Conservation (phyloP, 2,329 filamentous ascomycete species). For the Xylaria sp. region DNA sequence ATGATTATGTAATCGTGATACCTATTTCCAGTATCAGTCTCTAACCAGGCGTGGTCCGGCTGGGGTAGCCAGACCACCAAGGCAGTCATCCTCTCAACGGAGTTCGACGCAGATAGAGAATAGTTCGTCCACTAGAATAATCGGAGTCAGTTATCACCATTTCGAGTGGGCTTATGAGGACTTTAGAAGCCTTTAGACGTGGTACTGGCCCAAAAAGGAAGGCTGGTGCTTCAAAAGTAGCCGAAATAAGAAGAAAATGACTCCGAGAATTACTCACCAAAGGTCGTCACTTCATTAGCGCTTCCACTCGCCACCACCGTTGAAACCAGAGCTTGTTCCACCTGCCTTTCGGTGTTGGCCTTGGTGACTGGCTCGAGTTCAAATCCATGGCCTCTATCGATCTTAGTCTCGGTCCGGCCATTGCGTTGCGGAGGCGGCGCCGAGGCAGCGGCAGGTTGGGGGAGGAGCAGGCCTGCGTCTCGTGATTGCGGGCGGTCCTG, state of each 20-base stretch:
- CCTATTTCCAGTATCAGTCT: no score
- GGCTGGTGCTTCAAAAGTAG: no score
- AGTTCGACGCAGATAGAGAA: constrained; percentile 46
- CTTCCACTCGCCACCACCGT: constrained; percentile 53
- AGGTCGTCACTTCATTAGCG: constrained; percentile 47
- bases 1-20: no score
- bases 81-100: constrained; percentile 27
- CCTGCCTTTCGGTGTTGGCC: constrained; percentile 19
- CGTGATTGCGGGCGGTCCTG: constrained; percentile 17
- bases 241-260: no score
- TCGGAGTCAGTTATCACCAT: no score
- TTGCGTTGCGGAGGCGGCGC: not conserved
- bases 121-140: constrained; percentile 43
- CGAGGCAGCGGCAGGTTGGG: not conserved
- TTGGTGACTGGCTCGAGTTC: constrained; percentile 37
- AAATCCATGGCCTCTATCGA: not conserved
- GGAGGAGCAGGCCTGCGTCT: constrained; percentile 1
- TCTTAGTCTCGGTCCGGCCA: constrained; percentile 11
- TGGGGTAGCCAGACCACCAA: not conserved
- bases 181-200: no score
- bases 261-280: constrained; percentile 27
- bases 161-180: no score
- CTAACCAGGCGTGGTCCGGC: no score
- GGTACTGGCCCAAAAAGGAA: no score
- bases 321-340: constrained; percentile 42